A percentile compares a stretch with the other conserved stretches of the same genome.
Conservation (phyloP, 129 eudicot genomes). For the Mikania micrantha region DNA sequence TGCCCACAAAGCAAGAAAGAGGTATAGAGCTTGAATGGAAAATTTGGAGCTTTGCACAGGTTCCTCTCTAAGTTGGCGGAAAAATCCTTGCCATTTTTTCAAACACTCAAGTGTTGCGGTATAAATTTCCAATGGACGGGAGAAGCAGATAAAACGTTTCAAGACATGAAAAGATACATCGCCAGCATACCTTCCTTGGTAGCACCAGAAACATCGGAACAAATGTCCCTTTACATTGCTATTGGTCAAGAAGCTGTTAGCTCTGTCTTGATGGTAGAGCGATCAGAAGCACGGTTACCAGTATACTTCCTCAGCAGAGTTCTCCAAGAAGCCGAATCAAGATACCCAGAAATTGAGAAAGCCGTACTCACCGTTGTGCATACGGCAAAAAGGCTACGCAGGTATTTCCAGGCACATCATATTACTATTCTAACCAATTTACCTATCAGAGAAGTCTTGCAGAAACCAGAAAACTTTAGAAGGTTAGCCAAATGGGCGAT, state of each 20-base stretch:
- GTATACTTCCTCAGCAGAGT: neutral
- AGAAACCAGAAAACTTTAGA: neutral
- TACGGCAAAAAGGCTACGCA: neutral
- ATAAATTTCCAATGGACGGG: too few relatives aligned
- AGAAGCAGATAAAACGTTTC: too few relatives aligned
- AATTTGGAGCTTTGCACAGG: too few relatives aligned
- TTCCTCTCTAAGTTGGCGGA: too few relatives aligned
- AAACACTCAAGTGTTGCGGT: too few relatives aligned
- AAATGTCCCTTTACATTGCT: too few relatives aligned
- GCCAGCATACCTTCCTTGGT: too few relatives aligned
- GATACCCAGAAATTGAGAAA: neutral
- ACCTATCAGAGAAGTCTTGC: neutral
- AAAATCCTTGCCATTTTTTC: too few relatives aligned
- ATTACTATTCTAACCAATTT: neutral
- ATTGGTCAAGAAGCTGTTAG: neutral
- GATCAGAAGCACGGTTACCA: neutral
- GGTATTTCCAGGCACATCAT: neutral
- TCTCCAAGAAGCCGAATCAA: neutral
- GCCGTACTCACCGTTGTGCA: neutral
- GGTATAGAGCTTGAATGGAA: too few relatives aligned
- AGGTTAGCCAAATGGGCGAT: neutral
- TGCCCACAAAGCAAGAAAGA: too few relatives aligned
- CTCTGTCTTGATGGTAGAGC: neutral
- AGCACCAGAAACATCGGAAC: too few relatives aligned
- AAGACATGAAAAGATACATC: too few relatives aligned